Conservation (phyloP, 2,329 filamentous ascomycete species). For the Metarhizium brunneum region DNA sequence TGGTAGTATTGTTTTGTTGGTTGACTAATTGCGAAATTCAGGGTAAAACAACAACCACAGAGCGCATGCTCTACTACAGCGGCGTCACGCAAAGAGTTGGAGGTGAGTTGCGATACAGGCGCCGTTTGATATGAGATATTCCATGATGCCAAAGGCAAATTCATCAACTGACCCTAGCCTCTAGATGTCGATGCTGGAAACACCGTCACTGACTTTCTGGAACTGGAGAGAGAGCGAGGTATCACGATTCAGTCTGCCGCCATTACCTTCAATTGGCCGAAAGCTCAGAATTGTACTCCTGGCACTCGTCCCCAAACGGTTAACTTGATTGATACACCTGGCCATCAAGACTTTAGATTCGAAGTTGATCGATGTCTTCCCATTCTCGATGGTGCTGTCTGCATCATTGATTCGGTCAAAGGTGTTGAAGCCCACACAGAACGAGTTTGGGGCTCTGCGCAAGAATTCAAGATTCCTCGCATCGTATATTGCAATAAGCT, state of each 20-base stretch:
- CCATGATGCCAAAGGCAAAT: not conserved
- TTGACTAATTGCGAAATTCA: slow-evolving; percentile 16
- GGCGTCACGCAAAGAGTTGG: slow-evolving; percentile 82
- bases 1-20: too few species aligned
- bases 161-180: not conserved
- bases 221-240: slow-evolving; percentile 80
- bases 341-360: slow-evolving; percentile 95
- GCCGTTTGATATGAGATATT: not conserved
- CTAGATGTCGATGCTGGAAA: slow-evolving; percentile 90
- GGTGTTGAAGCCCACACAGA: slow-evolving; percentile 96
- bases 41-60: slow-evolving; percentile 96
- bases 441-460: slow-evolving; percentile 88
- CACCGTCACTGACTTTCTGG: slow-evolving; percentile 93
- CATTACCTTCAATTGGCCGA: slow-evolving; percentile 91
- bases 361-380: slow-evolving; percentile 87
- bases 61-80: slow-evolving; percentile 97
- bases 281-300: slow-evolving; percentile 32
- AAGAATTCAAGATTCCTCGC: slow-evolving; percentile 74
- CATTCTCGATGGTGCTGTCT: slow-evolving; percentile 84
- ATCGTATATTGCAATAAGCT: slow-evolving; percentile 73
- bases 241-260: slow-evolving; percentile 98
- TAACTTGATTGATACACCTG: slow-evolving; percentile 92
- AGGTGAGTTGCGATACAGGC: slow-evolving; percentile 29
- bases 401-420: slow-evolving; percentile 84
- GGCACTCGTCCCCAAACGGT: slow-evolving; percentile 53